A percentile compares a stretch with the other conserved stretches of the same genome.
Evolutionary conservation across 176 grass and related monocot genomes (phyloP).

Genomic region (Tuctoria greenei): DNA sequence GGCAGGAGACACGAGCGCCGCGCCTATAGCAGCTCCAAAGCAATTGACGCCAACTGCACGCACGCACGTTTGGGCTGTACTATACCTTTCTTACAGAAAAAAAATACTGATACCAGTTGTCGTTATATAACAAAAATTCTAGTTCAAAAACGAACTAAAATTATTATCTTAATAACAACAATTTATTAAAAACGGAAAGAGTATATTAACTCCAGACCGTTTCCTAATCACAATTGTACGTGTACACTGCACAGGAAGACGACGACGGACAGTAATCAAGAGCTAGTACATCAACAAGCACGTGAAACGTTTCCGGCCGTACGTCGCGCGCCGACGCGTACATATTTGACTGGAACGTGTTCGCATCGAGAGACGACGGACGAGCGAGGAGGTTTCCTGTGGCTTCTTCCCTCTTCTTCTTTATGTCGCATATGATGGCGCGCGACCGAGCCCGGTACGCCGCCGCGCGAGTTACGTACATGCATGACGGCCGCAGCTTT

Average conservation of each 20-base stretch:
- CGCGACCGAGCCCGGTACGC: too few relatives aligned
- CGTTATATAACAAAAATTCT: too few relatives aligned
- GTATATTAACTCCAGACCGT: neutral
- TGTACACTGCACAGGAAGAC: neutral
- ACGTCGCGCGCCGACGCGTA: neutral
- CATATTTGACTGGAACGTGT: conserved; percentile 32
- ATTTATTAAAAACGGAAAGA: too few relatives aligned
- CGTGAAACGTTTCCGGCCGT: conserved; percentile 16
- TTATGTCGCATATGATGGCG: too few relatives aligned
- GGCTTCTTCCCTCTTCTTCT: conserved; percentile 13
- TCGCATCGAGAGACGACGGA: neutral
- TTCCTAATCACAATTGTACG: neutral
- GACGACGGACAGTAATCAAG: neutral
- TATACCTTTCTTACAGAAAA: neutral
- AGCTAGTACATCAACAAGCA: neutral
- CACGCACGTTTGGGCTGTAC: neutral
- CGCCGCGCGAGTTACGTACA: too few relatives aligned
- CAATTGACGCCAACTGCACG: conserved; percentile 30
- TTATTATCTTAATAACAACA: too few relatives aligned
- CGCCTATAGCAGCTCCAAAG: conserved; percentile 34
- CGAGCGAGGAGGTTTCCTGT: conserved; percentile 27
- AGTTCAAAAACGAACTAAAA: too few relatives aligned
- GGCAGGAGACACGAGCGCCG: neutral
- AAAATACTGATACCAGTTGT: neutral
- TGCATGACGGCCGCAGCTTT: neutral